Percentiles rank a stretch among this genome's conserved stretches.
Evolutionary conservation across 2,329 filamentous ascomycete genomes (phyloP).

Genomic region (Beauveria rudraprayagi): DNA sequence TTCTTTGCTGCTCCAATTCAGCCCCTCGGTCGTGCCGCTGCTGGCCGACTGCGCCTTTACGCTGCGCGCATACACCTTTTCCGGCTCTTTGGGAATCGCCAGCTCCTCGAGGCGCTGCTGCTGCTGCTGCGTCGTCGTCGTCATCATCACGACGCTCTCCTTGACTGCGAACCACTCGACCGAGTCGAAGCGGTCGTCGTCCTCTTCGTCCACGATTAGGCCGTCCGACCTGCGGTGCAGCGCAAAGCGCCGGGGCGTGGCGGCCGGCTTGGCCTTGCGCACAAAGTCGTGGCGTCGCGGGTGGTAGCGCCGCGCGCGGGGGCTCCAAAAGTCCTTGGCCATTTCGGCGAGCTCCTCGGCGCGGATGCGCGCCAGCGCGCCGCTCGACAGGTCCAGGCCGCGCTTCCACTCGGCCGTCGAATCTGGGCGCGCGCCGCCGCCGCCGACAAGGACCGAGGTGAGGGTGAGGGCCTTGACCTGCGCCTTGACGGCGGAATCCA

Average conservation of each 20-base stretch:
- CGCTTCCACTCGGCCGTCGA: conserved; percentile 25
- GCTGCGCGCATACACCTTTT: neutral
- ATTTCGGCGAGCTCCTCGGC: conserved; percentile 32
- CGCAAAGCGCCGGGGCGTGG: conserved; percentile 33
- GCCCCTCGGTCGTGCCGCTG: neutral
- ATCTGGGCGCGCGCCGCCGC: neutral
- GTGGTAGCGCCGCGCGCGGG: conserved; percentile 29
- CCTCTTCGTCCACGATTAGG: conserved; percentile 23
- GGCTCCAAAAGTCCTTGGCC: conserved; percentile 34
- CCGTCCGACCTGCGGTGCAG: conserved; percentile 23
- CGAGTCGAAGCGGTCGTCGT: conserved; percentile 29
- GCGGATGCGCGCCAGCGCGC: conserved; percentile 25
- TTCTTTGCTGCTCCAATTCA: neutral
- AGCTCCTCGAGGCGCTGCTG: neutral
- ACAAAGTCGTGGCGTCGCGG: conserved; percentile 31
- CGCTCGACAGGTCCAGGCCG: conserved; percentile 23
- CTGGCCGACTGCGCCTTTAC: neutral
- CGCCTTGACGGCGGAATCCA: conserved; percentile 28
- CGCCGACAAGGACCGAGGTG: neutral
- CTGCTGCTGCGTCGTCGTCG: no score
- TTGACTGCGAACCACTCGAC: conserved; percentile 14
- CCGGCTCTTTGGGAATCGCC: neutral
- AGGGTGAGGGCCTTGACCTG: conserved; percentile 23
- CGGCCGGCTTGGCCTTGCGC: conserved; percentile 27
- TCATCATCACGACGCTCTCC: neutral